These are phyloP conservation scores for Cornus kousa DNA, from an alignment of 148 eudicot species.

Conservation along the genomic window DNA sequence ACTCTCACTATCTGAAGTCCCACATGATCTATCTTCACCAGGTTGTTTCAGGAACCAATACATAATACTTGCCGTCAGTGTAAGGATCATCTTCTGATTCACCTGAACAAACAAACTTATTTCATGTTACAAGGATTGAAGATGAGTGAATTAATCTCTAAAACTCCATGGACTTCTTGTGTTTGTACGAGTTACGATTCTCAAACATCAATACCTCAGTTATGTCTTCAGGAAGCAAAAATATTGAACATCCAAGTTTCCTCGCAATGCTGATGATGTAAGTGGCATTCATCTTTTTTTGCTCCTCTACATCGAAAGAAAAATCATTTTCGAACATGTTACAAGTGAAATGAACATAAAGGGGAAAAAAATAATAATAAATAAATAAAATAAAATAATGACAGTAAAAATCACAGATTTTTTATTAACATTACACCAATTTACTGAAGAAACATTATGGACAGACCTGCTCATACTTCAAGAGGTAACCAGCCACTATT, in stretches of 20 bases:
- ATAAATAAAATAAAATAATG: no score
- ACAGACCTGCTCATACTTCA: no score
- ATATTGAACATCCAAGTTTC: constrained; percentile 98
- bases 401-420: neutral
- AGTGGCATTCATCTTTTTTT: constrained; percentile 98
- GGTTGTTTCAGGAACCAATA: constrained; percentile 92
- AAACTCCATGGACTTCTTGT: neutral
- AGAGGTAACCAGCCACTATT: no score
- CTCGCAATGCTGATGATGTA: constrained; percentile 96
- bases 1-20: constrained; percentile 80
- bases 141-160: no score
- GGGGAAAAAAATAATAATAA: no score
- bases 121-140: neutral
- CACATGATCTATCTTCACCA: constrained; percentile 61
- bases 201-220: constrained; percentile 61
- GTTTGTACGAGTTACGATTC: neutral
- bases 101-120: constrained; percentile 50
- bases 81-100: constrained; percentile 94
- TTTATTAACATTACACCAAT: no score
- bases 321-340: neutral
- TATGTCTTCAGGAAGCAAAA: constrained; percentile 95
- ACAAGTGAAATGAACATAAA: neutral
- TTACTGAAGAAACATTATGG: no score
- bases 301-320: constrained; percentile 55
- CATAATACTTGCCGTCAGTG: constrained; percentile 94